Base-by-base conservation (phyloP, 106 monocot species). In the Acanthochlamys bracteata region DNA sequence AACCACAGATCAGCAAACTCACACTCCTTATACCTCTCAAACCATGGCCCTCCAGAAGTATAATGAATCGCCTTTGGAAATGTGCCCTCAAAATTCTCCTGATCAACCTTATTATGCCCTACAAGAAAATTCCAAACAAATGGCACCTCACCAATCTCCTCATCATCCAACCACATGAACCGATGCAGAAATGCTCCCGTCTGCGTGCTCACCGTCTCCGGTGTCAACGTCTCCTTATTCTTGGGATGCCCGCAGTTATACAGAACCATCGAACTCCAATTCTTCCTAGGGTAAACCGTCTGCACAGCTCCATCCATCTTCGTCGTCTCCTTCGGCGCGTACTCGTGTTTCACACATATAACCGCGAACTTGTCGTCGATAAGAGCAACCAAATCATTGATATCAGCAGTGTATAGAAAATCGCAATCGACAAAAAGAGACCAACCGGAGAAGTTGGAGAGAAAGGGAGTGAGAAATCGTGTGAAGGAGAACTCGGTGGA, bases 401-500 rank as follows among this genome's bases (percentile, higher is more conserved):
- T 67, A 68, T 82, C 82, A 39, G 71, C 57, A 43, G 74, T 74
- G 74, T 71, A 82, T 55, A 82, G 82, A 71, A 82, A 82, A 67
- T 82, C 82, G 66, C 82, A 82, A 70, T 82, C 82, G 40, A 82
- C 64, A 64, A 82, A 82, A 26, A 82, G 42, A n/a, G 82, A 74
- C 82, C 82, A 82, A 20, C 78, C 82, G 17, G 21, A 24, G 74
- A 57, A 78, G 47, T 63, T 70, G 20, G 78, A 74, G 55, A 82
- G 82, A 67, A 56, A 74, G 8, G 82, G 82, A 58, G 82, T 82
- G 71, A 82, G 82, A 63, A 82, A 82, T 19, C 82, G 74, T 42
- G 82, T 82, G 82, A 82, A 82, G 66, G 82, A 82, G 74, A 82
- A 82, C 57, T 82, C 82, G 66, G 82, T 82, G 70, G 69, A 70